A percentile compares a stretch with the other conserved stretches of the same genome.
phyloP scores from a whole-genome alignment of 805 yeast genomes.

The Schizosaccharomyces cryophilus region DNA sequence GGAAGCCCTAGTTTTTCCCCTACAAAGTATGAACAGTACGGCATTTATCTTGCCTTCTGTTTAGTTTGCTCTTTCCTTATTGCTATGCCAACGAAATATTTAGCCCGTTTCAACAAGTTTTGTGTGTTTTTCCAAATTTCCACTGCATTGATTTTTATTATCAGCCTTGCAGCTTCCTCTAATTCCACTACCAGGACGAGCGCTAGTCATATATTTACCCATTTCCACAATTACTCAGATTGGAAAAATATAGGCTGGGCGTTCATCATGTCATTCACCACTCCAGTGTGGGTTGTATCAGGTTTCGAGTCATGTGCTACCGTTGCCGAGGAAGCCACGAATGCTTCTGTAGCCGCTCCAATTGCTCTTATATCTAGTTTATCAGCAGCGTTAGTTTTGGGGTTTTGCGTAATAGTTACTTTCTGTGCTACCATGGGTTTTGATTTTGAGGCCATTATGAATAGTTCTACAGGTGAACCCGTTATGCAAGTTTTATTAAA shows the following conservation, averaged over 20 bases:
- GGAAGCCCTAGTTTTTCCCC: background rate
- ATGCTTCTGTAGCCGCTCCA: conserved; percentile 42
- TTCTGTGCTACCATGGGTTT: conserved; percentile 27
- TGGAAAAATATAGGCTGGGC: background rate
- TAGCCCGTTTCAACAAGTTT: background rate
- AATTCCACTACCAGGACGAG: background rate
- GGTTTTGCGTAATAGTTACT: conserved; percentile 32
- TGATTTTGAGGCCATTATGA: background rate
- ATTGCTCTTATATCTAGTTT: conserved; percentile 35
- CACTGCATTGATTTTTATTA: background rate
- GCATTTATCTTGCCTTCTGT: background rate
- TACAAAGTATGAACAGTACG: background rate
- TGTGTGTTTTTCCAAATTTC: background rate
- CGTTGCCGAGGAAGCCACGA: conserved; percentile 31
- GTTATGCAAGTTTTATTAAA: background rate
- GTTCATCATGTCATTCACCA: background rate
- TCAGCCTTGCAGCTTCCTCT: background rate
- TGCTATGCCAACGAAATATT: background rate
- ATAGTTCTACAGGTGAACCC: background rate
- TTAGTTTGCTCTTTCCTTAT: background rate
- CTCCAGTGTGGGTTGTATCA: background rate
- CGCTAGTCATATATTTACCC: background rate
- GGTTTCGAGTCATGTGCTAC: background rate
- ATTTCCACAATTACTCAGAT: background rate
- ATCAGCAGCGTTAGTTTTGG: conserved; percentile 21